Base-by-base conservation (phyloP, 305 asterid genomes). In the Galium porrigens region DNA sequence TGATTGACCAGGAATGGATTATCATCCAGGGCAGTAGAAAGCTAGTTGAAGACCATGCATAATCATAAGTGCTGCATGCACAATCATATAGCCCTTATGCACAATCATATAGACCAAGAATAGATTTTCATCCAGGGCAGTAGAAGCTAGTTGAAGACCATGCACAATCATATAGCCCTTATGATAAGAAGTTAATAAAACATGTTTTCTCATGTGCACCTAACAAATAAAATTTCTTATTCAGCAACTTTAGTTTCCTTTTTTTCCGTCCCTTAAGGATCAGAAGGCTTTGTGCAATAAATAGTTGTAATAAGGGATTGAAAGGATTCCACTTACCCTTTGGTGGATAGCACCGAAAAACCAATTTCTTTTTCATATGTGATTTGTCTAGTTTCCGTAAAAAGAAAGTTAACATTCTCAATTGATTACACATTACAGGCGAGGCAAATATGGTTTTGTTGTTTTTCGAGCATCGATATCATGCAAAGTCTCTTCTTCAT, bases 91-190 rank as follows among this genome's bases (percentile, higher is more conserved):
- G 52, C 52, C 56, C 18, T 5, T 51, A 2, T 1, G 6, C 0
- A 27, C 29, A 27, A 27, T 27, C 29, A 2, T 2, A 15, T 41
- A 17, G 58, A 64, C 52, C 57, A 64, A 59, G n/a, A 59, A 25
- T 3, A n/a, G 42, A 63, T 18, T 62, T 63, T 63, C 18, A 63
- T 6, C 54, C 54, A 61, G 49, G 65, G 53, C 42, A 37, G 39
- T 29, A 9, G 66, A 61, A 6, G 27, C 27, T 51, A 51, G 3
- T 51, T 7, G 56, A 17, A n/a, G 56, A 51, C 17, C 17, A 17
- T 27, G 30, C 30, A 27, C 30, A 27, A 27, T 27, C 30, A 27
- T 27, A 27, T 10, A 6, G 54, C 6, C 58, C 22, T 7, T 52
- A 0, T 1, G 12, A 41, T 4, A 59, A 33, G 46, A 61, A 41